Conservation (phyloP, 2,329 filamentous ascomycete genomes). For the Colletotrichum sp. region DNA sequence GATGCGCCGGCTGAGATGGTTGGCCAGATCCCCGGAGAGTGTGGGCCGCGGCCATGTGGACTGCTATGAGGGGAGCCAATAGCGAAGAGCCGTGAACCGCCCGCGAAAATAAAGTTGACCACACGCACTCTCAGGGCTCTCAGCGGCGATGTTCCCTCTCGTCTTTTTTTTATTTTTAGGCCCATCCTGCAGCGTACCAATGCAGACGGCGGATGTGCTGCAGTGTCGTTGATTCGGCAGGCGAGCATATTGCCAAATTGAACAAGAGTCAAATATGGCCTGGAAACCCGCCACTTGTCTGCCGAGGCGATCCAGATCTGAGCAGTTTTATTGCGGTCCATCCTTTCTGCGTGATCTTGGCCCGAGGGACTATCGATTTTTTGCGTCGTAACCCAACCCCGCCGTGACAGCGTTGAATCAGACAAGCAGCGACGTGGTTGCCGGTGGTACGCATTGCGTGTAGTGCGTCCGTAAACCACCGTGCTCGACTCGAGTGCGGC, state of each 20-base stretch:
- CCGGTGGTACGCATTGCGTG: not conserved
- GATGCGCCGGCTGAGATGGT: not conserved
- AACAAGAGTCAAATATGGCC: not conserved
- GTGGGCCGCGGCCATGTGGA: not conserved
- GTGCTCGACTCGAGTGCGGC: not conserved
- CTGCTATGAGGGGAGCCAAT: constrained; percentile 12
- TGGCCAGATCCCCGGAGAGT: not conserved
- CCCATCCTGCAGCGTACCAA: constrained; percentile 5
- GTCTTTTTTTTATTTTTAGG: constrained; percentile 15
- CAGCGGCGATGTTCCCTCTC: not conserved
- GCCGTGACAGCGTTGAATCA: not conserved
- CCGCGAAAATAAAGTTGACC: constrained; percentile 19
- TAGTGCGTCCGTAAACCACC: not conserved
- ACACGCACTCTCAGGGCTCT: not conserved
- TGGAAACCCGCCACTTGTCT: not conserved
- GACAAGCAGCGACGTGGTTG: not conserved
- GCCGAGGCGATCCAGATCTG: not conserved
- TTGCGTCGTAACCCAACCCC: not conserved
- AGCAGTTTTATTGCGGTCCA: not conserved
- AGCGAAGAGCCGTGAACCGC: constrained; percentile 4
- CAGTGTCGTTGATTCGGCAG: not conserved
- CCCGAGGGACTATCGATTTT: constrained; percentile 4
- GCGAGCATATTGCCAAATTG: not conserved
- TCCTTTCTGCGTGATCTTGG: not conserved
- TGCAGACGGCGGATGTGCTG: not conserved